phyloP scores from a whole-genome alignment of 805 yeast genomes.

The Sugiyamaella floridensis region DNA sequence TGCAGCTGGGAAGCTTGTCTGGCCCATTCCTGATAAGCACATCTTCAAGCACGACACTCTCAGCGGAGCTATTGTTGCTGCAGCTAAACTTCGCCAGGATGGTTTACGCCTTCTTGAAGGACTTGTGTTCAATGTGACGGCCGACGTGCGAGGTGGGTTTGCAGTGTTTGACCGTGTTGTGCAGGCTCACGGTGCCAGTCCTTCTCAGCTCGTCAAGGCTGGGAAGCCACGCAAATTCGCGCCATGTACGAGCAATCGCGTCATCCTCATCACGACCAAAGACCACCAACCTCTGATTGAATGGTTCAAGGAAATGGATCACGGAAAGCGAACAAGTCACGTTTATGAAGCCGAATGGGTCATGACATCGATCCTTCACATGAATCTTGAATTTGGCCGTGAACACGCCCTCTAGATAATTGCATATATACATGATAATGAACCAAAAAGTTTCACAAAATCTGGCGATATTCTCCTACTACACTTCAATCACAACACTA shows the following conservation, averaged over 20 bases:
- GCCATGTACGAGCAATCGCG: neutral
- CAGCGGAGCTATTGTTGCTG: slow-evolving; percentile 18
- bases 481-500: neutral
- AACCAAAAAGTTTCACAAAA: neutral
- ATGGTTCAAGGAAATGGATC: neutral
- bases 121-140: slow-evolving; percentile 47
- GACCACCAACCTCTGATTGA: neutral
- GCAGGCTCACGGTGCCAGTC: slow-evolving; percentile 50
- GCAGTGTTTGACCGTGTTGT: slow-evolving; percentile 51
- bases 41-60: slow-evolving; percentile 23
- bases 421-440: neutral
- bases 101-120: slow-evolving; percentile 38
- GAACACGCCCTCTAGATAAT: neutral
- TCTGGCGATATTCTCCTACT: neutral
- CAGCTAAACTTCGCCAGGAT: slow-evolving; percentile 13
- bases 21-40: slow-evolving; percentile 22
- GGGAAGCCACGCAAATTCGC: slow-evolving; percentile 7
- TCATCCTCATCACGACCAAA: slow-evolving; percentile 7
- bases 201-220: slow-evolving; percentile 22
- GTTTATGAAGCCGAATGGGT: slow-evolving; percentile 16
- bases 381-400: slow-evolving; percentile 6
- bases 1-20: slow-evolving; percentile 11
- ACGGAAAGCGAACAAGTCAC: neutral
- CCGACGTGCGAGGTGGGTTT: slow-evolving; percentile 54
- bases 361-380: slow-evolving; percentile 7